A percentile compares a stretch with the other conserved stretches of the same genome.
These are phyloP conservation scores for Eutreptiella sp. DNA, from an alignment of 208 protist species.

Conservation along the genomic window DNA sequence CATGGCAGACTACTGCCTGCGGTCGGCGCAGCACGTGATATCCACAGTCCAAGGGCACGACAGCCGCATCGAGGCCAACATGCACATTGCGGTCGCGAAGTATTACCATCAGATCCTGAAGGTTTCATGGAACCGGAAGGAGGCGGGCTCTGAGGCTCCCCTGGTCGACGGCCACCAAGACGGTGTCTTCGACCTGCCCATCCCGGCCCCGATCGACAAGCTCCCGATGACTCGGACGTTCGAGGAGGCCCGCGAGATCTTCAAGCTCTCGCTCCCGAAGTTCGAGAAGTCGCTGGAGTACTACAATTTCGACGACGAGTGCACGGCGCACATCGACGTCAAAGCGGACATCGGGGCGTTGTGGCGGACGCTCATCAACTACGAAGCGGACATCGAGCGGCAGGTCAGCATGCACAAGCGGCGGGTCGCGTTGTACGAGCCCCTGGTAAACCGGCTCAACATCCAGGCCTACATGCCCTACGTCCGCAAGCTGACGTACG, in stretches of 20 bases:
- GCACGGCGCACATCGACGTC: slow-evolving; percentile 72
- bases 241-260: slow-evolving; percentile 52
- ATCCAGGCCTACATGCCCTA: slow-evolving; percentile 73
- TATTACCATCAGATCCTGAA: too few species aligned
- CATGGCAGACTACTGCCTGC: slow-evolving; percentile 66
- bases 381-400: slow-evolving; percentile 52
- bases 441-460: slow-evolving; percentile 63
- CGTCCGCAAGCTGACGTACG: slow-evolving; percentile 67
- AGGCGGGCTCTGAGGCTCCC: too few species aligned
- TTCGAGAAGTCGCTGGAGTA: slow-evolving; percentile 51
- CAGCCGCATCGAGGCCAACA: slow-evolving; percentile 12
- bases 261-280: too few species aligned
- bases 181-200: too few species aligned
- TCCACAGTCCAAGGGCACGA: slow-evolving; percentile 17
- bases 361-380: slow-evolving; percentile 48
- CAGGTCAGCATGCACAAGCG: slow-evolving; percentile 66
- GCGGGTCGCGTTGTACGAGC: slow-evolving; percentile 51
- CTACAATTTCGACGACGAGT: slow-evolving; percentile 66
- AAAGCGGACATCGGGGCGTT: slow-evolving; percentile 36
- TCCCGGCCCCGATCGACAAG: too few species aligned
- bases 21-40: slow-evolving; percentile 66
- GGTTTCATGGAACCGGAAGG: too few species aligned
- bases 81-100: neutral
- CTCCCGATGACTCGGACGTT: too few species aligned
- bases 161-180: too few species aligned